phyloP scores from a whole-genome alignment of 192 early-diverging fungal genomes.

The Podila verticillata region DNA sequence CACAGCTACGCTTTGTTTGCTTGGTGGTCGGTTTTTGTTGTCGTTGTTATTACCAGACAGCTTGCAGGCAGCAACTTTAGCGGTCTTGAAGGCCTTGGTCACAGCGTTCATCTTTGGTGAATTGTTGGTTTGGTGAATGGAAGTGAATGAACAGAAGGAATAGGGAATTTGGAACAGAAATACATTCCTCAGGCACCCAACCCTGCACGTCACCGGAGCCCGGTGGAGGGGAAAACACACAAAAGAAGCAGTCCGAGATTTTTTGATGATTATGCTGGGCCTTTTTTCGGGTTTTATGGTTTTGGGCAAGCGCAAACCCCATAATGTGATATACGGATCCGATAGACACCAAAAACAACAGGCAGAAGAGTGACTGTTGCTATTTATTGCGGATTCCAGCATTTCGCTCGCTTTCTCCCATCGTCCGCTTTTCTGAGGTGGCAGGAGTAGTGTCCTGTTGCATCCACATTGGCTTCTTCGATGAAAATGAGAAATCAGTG shows the following conservation, averaged over 20 bases:
- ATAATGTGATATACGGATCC: too few relatives aligned
- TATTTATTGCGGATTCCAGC: too few relatives aligned
- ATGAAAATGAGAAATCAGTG: background rate
- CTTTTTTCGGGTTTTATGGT: too few relatives aligned
- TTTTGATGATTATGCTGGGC: too few relatives aligned
- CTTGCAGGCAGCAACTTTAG: constrained; percentile 36
- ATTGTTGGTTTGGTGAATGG: background rate
- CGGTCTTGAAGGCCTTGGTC: constrained; percentile 39
- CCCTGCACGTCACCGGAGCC: too few relatives aligned
- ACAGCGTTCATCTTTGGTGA: constrained; percentile 38
- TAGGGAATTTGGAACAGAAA: background rate
- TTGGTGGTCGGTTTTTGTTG: background rate
- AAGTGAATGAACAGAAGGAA: background rate
- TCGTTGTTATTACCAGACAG: constrained; percentile 23
- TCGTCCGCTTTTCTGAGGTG: background rate
- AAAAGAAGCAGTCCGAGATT: too few relatives aligned
- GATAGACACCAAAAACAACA: too few relatives aligned
- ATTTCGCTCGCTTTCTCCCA: background rate
- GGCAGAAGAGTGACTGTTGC: too few relatives aligned
- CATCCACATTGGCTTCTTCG: background rate
- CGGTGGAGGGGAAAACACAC: too few relatives aligned
- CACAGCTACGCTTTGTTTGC: background rate
- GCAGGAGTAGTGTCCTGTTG: background rate
- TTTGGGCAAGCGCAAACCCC: too few relatives aligned
- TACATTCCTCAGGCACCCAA: too few relatives aligned